Evolutionary conservation across 768 basidiomycete genomes (phyloP), one percentile per base, ranked within the genome.

Genomic region (Pleurotus tuber-regium): DNA sequence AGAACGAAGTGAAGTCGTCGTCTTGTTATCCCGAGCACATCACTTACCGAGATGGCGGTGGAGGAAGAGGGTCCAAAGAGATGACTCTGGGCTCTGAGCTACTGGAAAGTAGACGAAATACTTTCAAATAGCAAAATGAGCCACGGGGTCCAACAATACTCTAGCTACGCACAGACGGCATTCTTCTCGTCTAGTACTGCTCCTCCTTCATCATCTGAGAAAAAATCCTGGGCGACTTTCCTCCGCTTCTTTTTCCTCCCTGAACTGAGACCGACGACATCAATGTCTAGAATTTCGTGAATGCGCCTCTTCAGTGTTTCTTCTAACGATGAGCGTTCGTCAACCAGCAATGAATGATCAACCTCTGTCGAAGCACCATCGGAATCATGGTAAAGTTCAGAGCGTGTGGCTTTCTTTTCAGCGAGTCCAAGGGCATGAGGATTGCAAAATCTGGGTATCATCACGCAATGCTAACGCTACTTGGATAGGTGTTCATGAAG

Each of bases 371-470:
- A 12, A 3, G 2, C 19, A 12, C 14, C 18, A 42, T 24, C 46
- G 29, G 28, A 14, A 21, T 14, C 28, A 21, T 6, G 25, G 41
- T 24, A 42, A 4, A 48, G 29, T 30, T 48, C 46, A 10, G 29
- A n/a, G 4, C 46, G 46, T 10, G 46, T 21, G 12, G 35, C 46
- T 30, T 4, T 3, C 31, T 48, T n/a, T 21, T 35, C 31, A 33
- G 46, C 10, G 5, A 14, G 10, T 8, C 11, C 11, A 9, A 48
- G 16, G n/a, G 4, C n/a, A 48, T 48, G 46, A 18, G 46, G 46
- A 48, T 48, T 48, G 46, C 46, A 33, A 31, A 35, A 48, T 14
- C 35, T 48, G 46, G 29, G 31, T 23, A 35, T 18, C 46, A 48
- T 48, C 3, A n/a, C 9, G 25, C n/a, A n/a, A n/a, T n/a, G n/a